phyloP scores from a whole-genome alignment of 1,284 basidiomycete species.

The Malassezia restricta region DNA sequence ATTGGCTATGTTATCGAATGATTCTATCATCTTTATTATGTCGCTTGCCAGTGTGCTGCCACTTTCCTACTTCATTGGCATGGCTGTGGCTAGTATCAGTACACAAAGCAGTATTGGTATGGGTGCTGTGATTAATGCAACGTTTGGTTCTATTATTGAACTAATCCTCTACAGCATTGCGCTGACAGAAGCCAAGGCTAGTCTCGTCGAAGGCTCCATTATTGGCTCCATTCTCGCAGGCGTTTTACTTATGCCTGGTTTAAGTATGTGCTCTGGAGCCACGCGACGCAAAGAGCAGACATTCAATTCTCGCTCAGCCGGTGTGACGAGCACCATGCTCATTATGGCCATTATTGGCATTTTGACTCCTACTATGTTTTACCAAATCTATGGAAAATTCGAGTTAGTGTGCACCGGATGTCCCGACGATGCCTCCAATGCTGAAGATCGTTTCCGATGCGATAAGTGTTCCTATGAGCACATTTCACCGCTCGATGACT shows the following conservation, averaged over 20 bases:
- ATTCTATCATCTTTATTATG: constrained; percentile 70
- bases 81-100: constrained; percentile 97
- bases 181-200: constrained; percentile 74
- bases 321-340: constrained; percentile 96
- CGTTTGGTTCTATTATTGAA: constrained; percentile 95
- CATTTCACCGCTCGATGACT: constrained; percentile 78
- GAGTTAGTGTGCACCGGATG: constrained; percentile 85
- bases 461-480: constrained; percentile 89
- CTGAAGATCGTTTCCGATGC: constrained; percentile 59
- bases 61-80: constrained; percentile 96
- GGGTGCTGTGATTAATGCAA: constrained; percentile 99
- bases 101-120: constrained; percentile 97
- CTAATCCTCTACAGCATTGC: constrained; percentile 87
- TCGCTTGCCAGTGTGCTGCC: constrained; percentile 86
- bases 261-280: constrained; percentile 92
- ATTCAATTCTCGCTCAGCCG: constrained; percentile 95
- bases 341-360: constrained; percentile 99
- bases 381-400: constrained; percentile 98
- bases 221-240: constrained; percentile 86
- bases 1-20: constrained; percentile 60
- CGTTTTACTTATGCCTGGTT: constrained; percentile 89
- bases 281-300: constrained; percentile 82
- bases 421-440: constrained; percentile 48
- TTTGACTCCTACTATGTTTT: constrained; percentile 88
- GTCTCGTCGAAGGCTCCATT: constrained; percentile 90